Base-by-base conservation (phyloP, 352 stramenopile species). In the Pythium phragmiticola region DNA sequence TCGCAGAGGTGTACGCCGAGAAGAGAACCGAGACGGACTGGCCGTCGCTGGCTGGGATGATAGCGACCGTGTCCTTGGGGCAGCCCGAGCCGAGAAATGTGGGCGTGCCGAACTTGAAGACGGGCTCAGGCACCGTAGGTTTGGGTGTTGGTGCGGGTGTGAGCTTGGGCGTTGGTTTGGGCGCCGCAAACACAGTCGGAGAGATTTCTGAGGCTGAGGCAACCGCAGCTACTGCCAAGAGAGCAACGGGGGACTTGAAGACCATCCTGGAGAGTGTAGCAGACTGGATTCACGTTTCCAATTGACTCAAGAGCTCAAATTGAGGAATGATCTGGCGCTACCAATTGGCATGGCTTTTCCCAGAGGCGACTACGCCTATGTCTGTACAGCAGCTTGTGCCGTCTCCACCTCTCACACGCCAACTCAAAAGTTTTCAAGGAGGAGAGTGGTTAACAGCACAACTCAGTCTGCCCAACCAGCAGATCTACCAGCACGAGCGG, bases 1-100 rank as follows among this genome's bases (percentile, higher is more conserved):
- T 83, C 13, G 54, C 63, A 2, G 71, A 74, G 23, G 3, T 49
- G 65, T 70, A 78, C 28, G 54, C 45, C 3, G 69, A 79, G 53
- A 77, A 77, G 12, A 79, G 57, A 13, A 79, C 58, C 19, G 72
- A 79, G 21, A 79, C 66, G 9, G 60, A 67, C 41, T 77, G 65
- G 13, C 57, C 69, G n/a, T 76, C 69, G 14, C n/a, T 65, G 21
- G 72, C 63, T 14, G 69, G 41, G 8, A 70, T 55, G 33, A 77
- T 58, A 8, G 53, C 45, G 51, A 75, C 54, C 26, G 69, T 64
- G 49, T 69, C 63, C 47, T 68, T 68, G 11, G 72, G 72, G 34
- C 69, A 79, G 3, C 72, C 72, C 4, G 65, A 73, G 46, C 72
- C 72, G 12, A 66, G 61, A 66, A 72, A 74, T 19, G 58, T 76